phyloP scores from a whole-genome alignment of 106 monocot genomes.

The Acanthochlamys bracteata region DNA sequence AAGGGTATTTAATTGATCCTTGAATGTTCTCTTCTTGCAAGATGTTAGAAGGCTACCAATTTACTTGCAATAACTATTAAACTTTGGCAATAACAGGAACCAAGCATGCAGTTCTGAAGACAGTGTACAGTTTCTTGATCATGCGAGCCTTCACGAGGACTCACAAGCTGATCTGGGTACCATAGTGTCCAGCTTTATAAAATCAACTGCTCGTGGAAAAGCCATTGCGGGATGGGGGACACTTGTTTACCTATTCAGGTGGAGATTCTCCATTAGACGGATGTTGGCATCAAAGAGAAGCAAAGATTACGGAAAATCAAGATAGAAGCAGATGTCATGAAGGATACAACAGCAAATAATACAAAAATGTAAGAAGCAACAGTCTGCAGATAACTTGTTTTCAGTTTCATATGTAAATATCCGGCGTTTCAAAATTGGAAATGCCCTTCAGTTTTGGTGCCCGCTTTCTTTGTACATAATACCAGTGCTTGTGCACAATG shows the following conservation, averaged over 20 bases:
- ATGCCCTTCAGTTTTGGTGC: too few species aligned
- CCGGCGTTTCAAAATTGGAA: too few species aligned
- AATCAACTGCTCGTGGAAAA: conserved; percentile 15
- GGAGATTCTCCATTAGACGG: conserved; percentile 57
- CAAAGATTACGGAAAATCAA: conserved; percentile 5
- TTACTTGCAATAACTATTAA: neutral
- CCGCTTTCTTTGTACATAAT: too few species aligned
- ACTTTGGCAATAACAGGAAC: conserved; percentile 26
- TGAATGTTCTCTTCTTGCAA: conserved; percentile 7
- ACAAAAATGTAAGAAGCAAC: too few species aligned
- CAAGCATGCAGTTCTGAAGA: conserved; percentile 12
- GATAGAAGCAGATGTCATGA: too few species aligned
- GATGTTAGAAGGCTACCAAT: neutral
- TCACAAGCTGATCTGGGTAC: conserved; percentile 45
- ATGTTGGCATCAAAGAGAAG: conserved; percentile 41
- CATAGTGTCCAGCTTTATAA: conserved; percentile 29
- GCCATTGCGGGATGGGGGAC: conserved; percentile 37
- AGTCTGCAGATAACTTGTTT: too few species aligned
- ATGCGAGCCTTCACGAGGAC: conserved; percentile 12
- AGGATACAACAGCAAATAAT: too few species aligned
- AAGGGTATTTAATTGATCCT: conserved; percentile 9
- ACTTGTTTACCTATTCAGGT: conserved; percentile 44
- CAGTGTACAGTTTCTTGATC: conserved; percentile 19
- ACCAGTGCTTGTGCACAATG: too few species aligned
- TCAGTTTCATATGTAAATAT: too few species aligned